Percentiles rank a stretch among this genome's conserved stretches.
Conservation (phyloP, 345 rosid species). For the Alliaria petiolata region DNA sequence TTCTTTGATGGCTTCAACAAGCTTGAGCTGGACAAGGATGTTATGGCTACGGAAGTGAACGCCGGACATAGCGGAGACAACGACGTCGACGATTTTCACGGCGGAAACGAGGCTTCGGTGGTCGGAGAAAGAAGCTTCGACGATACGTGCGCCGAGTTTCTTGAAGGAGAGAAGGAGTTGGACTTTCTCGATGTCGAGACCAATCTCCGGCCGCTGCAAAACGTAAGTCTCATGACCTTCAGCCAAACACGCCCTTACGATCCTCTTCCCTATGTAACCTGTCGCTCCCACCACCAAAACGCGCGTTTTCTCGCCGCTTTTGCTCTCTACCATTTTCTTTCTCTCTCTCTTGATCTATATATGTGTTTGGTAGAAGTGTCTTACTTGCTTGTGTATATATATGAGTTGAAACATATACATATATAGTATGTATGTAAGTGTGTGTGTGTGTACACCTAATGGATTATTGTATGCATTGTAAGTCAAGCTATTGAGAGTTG, state of each 20-base stretch:
- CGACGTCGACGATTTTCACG: constrained; percentile 68
- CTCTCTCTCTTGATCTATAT: neutral
- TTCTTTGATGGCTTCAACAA: constrained; percentile 78
- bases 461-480: constrained; percentile 28
- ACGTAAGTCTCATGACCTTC: constrained; percentile 63
- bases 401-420: neutral
- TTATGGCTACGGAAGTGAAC: constrained; percentile 78
- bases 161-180: constrained; percentile 61
- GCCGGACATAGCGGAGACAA: constrained; percentile 75
- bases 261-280: constrained; percentile 74
- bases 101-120: constrained; percentile 40
- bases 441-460: constrained; percentile 12
- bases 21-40: constrained; percentile 73
- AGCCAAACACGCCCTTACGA: constrained; percentile 68
- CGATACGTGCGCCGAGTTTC: constrained; percentile 51
- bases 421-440: neutral
- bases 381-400: neutral
- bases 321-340: constrained; percentile 13
- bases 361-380: neutral
- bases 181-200: constrained; percentile 70
- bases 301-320: constrained; percentile 26
- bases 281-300: constrained; percentile 76
- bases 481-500: constrained; percentile 19
- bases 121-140: constrained; percentile 58
- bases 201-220: constrained; percentile 57